Base-by-base conservation (phyloP, 2,329 filamentous ascomycete species). In the Talaromyces sp. region DNA sequence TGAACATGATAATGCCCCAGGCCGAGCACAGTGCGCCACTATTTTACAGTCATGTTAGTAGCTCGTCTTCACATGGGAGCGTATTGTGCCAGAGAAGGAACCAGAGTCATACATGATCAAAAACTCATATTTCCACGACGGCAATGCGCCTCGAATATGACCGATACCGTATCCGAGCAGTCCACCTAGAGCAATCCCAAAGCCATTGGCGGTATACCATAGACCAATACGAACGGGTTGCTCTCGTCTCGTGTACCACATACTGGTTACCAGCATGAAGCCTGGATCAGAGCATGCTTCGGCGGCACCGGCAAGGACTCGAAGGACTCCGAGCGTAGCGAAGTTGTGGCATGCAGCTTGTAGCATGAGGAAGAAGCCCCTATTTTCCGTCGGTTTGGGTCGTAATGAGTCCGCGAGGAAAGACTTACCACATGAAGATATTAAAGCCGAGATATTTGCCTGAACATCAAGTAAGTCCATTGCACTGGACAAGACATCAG, bases 61-160 rank as follows among this genome's bases (percentile, higher is more conserved):
- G 8, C 0, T 6, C 19, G 13, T 8, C 8, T 31, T 17, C 36
- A 40, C 15, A 15, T 17, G 36, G 15, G 15, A 40, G 36, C 15
- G 10, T 34, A 11, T 40, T n/a, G 15, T 40, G 15, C 17, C 15
- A 36, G n/a, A 22, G n/a, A 56, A 25, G 8, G 6, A 6, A 6
- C 25, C 8, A 5, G 31, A 5, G 2, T 19, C 38, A 19, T 72
- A 80, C 77, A 87, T 87, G n/a, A 91, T 83, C 17, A 91, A 75
- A 71, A 91, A 91, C 63, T 90, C 87, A 68, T 88, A 90, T 71
- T 85, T 86, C 88, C 88, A 91, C 0, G 83, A 84, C 0, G 83
- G 79, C 22, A 90, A 78, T 1, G 80, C 77, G 15, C 84, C 86
- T 45, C 81, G 78, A 68, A 87, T 86, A 68, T 87, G 81, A 1